These are phyloP conservation scores for Suillus brevipes DNA, from an alignment of 768 basidiomycete species.

Conservation along the genomic window DNA sequence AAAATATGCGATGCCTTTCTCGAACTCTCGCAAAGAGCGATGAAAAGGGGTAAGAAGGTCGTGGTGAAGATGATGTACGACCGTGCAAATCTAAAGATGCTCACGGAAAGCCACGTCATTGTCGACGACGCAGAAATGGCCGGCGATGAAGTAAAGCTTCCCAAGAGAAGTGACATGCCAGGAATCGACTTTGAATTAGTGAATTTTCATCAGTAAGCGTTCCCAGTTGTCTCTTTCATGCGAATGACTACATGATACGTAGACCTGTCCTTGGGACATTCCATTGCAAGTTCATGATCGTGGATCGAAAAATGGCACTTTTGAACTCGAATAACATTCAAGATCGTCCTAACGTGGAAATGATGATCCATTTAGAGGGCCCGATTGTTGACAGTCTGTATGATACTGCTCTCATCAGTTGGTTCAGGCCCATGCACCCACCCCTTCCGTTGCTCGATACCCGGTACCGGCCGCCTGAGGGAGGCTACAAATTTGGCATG, in stretches of 20 bases:
- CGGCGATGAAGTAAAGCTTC: constrained; percentile 48
- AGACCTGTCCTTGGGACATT: constrained; percentile 63
- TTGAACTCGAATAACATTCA: constrained; percentile 72
- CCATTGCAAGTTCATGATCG: constrained; percentile 69
- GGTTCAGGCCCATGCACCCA: constrained; percentile 50
- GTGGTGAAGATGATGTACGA: constrained; percentile 73
- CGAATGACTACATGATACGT: constrained; percentile 23
- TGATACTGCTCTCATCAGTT: constrained; percentile 66
- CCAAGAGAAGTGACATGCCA: constrained; percentile 54
- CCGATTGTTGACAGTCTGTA: constrained; percentile 69
- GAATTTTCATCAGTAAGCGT: constrained; percentile 46
- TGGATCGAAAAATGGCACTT: constrained; percentile 66
- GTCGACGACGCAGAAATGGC: constrained; percentile 49
- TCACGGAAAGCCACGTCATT: constrained; percentile 42
- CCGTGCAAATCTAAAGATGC: constrained; percentile 60
- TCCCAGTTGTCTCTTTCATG: background rate
- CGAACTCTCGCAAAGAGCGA: constrained; percentile 50
- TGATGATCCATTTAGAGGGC: constrained; percentile 73
- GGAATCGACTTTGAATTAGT: constrained; percentile 62
- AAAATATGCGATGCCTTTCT: constrained; percentile 52
- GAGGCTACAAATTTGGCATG: constrained; percentile 40
- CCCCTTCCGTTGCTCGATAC: constrained; percentile 42
- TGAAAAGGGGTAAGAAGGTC: constrained; percentile 45
- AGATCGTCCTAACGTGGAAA: constrained; percentile 51
- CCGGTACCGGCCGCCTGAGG: constrained; percentile 31